These are phyloP conservation scores for Schizonepeta tenuifolia DNA, from an alignment of 257 asterid species.

Conservation along the genomic window DNA sequence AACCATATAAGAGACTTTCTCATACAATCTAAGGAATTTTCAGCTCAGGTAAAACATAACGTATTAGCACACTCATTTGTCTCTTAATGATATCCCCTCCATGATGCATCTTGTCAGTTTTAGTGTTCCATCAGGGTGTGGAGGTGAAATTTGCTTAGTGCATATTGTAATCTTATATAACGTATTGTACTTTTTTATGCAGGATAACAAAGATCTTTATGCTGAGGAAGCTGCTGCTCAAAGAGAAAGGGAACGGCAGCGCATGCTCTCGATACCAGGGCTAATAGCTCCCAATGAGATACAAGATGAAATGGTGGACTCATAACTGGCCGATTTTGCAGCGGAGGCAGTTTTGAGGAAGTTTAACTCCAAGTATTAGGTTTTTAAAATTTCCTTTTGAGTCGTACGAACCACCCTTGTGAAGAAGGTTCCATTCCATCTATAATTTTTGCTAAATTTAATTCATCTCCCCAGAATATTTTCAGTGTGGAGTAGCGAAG, in stretches of 20 bases:
- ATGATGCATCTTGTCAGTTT: neutral
- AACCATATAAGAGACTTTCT: conserved; percentile 92
- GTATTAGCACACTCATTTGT: conserved; percentile 2
- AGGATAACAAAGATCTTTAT: conserved; percentile 96
- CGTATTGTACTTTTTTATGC: conserved; percentile 14
- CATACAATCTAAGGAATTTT: conserved; percentile 93
- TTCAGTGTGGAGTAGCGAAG: conserved; percentile 43
- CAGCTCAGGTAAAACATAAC: conserved; percentile 75
- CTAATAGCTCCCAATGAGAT: conserved; percentile 90
- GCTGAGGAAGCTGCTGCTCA: conserved; percentile 96
- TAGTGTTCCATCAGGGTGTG: neutral
- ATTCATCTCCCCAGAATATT: conserved; percentile 24
- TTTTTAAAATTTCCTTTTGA: conserved; percentile 33
- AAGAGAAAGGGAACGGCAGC: conserved; percentile 78
- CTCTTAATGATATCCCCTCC: neutral
- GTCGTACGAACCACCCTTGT: conserved; percentile 15
- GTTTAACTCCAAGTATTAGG: conserved; percentile 33
- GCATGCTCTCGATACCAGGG: conserved; percentile 91
- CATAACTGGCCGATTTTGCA: conserved; percentile 42
- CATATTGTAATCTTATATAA: neutral
- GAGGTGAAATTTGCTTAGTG: neutral
- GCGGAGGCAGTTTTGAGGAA: conserved; percentile 37
- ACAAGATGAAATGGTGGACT: conserved; percentile 90
- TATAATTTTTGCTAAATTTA: conserved; percentile 36
- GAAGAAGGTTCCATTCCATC: conserved; percentile 30